Conservation (phyloP, 192 early-diverging fungal species). For the Piromyces sp. region DNA sequence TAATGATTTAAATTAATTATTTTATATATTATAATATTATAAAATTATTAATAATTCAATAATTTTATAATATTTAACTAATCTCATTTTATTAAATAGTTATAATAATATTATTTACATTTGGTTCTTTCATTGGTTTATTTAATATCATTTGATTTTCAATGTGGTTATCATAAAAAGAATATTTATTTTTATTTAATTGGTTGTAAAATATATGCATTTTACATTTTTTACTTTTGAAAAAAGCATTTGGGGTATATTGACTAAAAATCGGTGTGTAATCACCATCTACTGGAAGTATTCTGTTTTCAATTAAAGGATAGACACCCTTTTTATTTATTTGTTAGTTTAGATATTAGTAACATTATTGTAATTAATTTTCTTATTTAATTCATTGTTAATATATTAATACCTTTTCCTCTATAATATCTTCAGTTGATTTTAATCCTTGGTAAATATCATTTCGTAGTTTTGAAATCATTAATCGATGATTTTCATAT, state of each 20-base stretch:
- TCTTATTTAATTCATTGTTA: no score
- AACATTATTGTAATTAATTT: no score
- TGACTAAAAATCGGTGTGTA: not conserved
- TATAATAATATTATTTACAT: no score
- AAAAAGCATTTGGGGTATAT: not conserved
- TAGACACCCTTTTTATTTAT: not conserved
- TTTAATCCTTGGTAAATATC: not conserved
- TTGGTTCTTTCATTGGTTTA: not conserved
- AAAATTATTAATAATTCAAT: no score
- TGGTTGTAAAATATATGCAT: not conserved
- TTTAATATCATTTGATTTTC: not conserved
- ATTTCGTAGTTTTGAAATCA: not conserved
- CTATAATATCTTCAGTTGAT: not conserved
- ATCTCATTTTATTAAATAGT: no score
- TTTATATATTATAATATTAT: no score
- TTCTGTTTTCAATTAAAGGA: not conserved
- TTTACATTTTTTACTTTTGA: not conserved
- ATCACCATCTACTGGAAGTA: not conserved
- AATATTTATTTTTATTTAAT: not conserved
- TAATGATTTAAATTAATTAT: no score
- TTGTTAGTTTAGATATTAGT: no score
- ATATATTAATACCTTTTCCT: not conserved
- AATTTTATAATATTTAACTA: no score
- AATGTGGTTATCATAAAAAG: not conserved
- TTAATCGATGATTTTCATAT: not conserved